These are phyloP conservation scores for Lathyrus aphaca DNA, from an alignment of 306 rosid genomes.

Conservation along the genomic window DNA sequence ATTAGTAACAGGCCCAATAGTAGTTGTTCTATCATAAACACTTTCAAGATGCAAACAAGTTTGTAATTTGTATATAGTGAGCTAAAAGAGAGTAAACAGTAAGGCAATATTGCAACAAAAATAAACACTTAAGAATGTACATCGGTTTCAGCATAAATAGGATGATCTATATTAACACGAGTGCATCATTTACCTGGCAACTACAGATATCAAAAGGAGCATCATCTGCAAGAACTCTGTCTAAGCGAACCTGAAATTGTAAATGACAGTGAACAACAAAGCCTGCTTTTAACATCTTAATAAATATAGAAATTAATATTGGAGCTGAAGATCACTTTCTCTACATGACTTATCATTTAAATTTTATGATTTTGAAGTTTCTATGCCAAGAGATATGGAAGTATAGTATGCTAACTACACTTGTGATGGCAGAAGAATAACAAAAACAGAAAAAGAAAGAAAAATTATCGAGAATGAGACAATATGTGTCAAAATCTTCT, in stretches of 20 bases:
- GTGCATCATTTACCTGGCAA: slow-evolving; percentile 70
- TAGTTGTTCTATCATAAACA: no score
- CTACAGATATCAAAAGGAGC: slow-evolving; percentile 90
- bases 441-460: neutral
- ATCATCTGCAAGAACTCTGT: slow-evolving; percentile 81
- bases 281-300: slow-evolving; percentile 21
- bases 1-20: no score
- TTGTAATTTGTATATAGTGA: neutral
- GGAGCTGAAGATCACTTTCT: neutral
- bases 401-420: slow-evolving; percentile 14
- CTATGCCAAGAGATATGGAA: neutral
- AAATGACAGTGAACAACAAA: slow-evolving; percentile 23
- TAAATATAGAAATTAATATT: neutral
- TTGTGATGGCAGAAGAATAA: neutral
- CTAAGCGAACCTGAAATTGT: slow-evolving; percentile 72
- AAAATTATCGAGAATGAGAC: neutral
- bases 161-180: slow-evolving; percentile 21
- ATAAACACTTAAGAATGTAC: neutral
- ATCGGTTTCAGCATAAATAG: slow-evolving; percentile 7
- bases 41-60: slow-evolving; percentile 30
- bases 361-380: neutral
- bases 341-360: neutral
- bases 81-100: neutral
- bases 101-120: neutral
- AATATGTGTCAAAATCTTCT: neutral